phyloP scores from a whole-genome alignment of 352 stramenopile species.

The Globisporangium paroecandrum region DNA sequence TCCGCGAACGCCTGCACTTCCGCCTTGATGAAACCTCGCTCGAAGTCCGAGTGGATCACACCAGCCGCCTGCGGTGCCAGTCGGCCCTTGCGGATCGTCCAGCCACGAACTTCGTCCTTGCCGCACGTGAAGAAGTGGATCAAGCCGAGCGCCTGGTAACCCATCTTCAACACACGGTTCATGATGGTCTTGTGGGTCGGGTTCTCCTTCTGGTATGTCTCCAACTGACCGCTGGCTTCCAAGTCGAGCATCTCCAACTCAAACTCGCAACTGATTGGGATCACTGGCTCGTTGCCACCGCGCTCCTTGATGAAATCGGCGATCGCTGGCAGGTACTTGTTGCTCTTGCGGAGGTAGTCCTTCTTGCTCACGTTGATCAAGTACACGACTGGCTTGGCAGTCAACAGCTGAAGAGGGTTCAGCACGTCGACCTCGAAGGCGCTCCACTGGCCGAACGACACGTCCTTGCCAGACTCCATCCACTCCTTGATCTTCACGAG shows the following conservation, averaged over 20 bases:
- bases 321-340: constrained; percentile 98
- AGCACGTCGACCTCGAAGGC: constrained; percentile 88
- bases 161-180: constrained; percentile 97
- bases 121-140: constrained; percentile 99
- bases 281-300: constrained; percentile 94
- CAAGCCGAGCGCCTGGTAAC: constrained; percentile 97
- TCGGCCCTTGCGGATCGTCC: constrained; percentile 98
- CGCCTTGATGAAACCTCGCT: constrained; percentile 99
- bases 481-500: constrained; percentile 80
- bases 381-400: constrained; percentile 97
- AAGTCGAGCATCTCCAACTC: constrained; percentile 93
- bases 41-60: constrained; percentile 99
- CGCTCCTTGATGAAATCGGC: constrained; percentile 95
- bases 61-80: constrained; percentile 96
- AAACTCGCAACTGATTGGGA: constrained; percentile 98
- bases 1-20: constrained; percentile 86
- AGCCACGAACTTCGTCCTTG: constrained; percentile 95
- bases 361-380: constrained; percentile 99
- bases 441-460: constrained; percentile 90
- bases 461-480: constrained; percentile 86
- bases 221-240: constrained; percentile 53
- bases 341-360: constrained; percentile 98
- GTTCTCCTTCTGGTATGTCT: constrained; percentile 78
- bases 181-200: constrained; percentile 89
- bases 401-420: constrained; percentile 91